Percentiles rank a stretch among this genome's conserved stretches.
Conservation (phyloP, 208 protist genomes). For the Herpetomonas samuelpessoai region DNA sequence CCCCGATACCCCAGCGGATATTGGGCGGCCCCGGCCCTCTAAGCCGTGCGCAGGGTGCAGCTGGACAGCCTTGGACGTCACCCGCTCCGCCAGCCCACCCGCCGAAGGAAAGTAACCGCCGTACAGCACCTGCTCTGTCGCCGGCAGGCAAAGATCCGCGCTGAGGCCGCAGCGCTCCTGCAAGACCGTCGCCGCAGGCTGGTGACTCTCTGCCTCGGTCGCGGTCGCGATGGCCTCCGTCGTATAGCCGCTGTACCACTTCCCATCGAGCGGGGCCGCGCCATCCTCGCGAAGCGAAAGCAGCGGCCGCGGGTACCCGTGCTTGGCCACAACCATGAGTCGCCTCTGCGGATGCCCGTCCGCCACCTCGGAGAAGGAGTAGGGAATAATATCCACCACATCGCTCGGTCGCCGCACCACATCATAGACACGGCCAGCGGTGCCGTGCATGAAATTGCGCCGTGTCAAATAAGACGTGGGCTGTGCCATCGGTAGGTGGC, state of each 20-base stretch:
- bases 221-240: constrained; percentile 1
- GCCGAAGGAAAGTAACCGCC: constrained; percentile 1
- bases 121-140: constrained; percentile 1
- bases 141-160: neutral
- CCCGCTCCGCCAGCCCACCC: neutral
- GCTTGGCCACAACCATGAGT: constrained; percentile 1
- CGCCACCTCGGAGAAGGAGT: neutral
- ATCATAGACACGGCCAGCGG: neutral
- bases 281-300: neutral
- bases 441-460: neutral
- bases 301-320: constrained; percentile 2
- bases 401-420: neutral
- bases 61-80: neutral
- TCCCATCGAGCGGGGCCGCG: neutral
- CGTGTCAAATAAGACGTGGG: neutral
- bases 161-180: neutral
- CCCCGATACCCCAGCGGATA: neutral
- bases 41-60: neutral
- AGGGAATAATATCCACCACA: neutral
- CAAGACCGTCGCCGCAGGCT: neutral
- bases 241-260: neutral
- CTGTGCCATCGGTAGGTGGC: neutral
- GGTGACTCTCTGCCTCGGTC: neutral
- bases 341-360: neutral
- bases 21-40: neutral